A percentile compares a stretch with the other conserved stretches of the same genome.
phyloP scores from a whole-genome alignment of 2,329 filamentous ascomycete genomes.

The Ophiostoma fasciatum region DNA sequence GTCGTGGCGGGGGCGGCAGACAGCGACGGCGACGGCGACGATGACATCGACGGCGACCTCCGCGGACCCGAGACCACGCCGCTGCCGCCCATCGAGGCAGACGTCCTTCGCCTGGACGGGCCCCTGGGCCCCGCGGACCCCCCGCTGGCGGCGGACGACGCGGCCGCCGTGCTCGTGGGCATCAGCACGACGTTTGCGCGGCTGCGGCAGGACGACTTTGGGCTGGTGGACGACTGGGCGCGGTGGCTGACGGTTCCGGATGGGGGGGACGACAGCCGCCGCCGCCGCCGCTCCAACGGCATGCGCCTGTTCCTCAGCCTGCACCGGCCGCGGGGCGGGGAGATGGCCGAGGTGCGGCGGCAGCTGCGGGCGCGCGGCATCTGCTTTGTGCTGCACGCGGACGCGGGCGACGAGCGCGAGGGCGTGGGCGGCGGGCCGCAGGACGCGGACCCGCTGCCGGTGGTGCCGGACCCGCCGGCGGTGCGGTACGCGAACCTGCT shows the following conservation, averaged over 20 bases:
- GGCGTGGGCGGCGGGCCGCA: slow-evolving; percentile 1
- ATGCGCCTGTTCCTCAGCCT: slow-evolving; percentile 27
- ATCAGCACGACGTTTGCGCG: slow-evolving; percentile 28
- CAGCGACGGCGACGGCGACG: slow-evolving; percentile 2
- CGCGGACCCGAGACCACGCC: no score
- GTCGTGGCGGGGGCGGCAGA: no score
- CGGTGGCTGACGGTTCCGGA: slow-evolving; percentile 33
- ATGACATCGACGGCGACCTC: no score
- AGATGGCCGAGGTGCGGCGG: slow-evolving; percentile 19
- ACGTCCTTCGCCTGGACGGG: no score
- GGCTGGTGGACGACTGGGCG: slow-evolving; percentile 27
- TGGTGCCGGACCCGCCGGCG: slow-evolving; percentile 6
- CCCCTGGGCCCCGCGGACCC: slow-evolving; percentile 17
- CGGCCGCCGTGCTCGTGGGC: slow-evolving; percentile 26
- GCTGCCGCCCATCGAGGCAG: no score
- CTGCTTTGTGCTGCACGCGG: slow-evolving; percentile 17
- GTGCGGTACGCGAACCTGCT: slow-evolving; percentile 10
- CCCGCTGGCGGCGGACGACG: slow-evolving; percentile 16
- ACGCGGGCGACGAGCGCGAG: slow-evolving; percentile 11
- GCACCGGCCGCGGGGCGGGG: slow-evolving; percentile 21
- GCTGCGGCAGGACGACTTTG: slow-evolving; percentile 23
- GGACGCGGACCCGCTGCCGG: neutral
- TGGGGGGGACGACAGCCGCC: no score
- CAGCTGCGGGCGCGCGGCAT: slow-evolving; percentile 23
- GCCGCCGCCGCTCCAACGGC: slow-evolving; percentile 25